Evolutionary conservation across 2,329 filamentous ascomycete genomes (phyloP), one percentile per base, ranked within the genome.

Genomic region (Ascosphaera acerosa): DNA sequence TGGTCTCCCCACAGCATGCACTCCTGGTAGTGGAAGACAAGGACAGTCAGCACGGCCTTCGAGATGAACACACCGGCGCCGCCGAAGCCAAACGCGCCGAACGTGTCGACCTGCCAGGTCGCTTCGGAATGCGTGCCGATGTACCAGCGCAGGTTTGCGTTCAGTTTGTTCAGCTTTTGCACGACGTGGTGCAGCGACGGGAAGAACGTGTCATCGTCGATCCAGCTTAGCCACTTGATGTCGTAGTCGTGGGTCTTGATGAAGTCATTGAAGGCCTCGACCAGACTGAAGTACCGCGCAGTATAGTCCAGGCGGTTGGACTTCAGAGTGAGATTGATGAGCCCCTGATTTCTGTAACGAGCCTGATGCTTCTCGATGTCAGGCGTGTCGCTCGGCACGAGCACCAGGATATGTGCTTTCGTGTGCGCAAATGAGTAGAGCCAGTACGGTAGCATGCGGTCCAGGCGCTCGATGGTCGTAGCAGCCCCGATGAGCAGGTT

Each of bases 151-250:
- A 53, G 49, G 34, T 37, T 49, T 15, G 44, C 38, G 33, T 55
- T 50, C 15, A 53, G 46, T 15, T 49, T 42, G 35, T 52, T 52
- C 33, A 55, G 40, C 30, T 50, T 48, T 34, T 51, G 42, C 7
- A 49, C 49, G 15, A 55, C 38, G 12, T 46, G 47, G 10, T 48
- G 43, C 15, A 56, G 43, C 18, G 50, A 53, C 18, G 50, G 40
- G 41, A 53, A 55, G 42, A 52, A 56, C 18, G 52, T 56, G 33
- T 56, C 53, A 33, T 56, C 53, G 30, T 56, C 53, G 15, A 53
- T 52, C 37, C 50, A 54, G 38, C 49, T 44, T 31, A 55, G 45
- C 52, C 52, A 55, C 15, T 42, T 47, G 30, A 50, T 54, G 34
- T 54, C 42, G 17, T 50, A 51, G 26, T 49, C 50, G 36, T 48